A percentile compares a stretch with the other conserved stretches of the same genome.
These are phyloP conservation scores for Calophaca sinica DNA, from an alignment of 306 rosid species.

Conservation along the genomic window DNA sequence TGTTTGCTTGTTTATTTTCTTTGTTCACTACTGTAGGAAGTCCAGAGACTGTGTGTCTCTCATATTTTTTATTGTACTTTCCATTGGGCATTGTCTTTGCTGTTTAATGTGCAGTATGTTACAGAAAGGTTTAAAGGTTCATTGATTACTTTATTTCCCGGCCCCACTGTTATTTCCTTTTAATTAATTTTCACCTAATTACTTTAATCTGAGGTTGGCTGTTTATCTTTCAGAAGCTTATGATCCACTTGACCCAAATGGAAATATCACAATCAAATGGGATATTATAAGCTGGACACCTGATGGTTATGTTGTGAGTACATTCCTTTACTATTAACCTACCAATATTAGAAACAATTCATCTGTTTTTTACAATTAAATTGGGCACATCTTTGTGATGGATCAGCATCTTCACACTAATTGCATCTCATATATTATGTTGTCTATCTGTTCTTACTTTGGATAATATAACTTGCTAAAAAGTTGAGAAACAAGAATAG, in stretches of 20 bases:
- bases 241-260: slow-evolving; percentile 87
- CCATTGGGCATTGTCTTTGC: background rate
- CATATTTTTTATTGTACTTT: slow-evolving; percentile 7
- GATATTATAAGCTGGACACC: slow-evolving; percentile 75
- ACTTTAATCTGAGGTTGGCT: slow-evolving; percentile 3
- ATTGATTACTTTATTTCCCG: background rate
- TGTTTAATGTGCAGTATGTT: background rate
- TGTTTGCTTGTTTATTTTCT: no score
- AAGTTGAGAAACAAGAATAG: background rate
- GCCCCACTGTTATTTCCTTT: background rate
- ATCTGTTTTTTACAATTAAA: slow-evolving; percentile 2
- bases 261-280: slow-evolving; percentile 88
- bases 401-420: slow-evolving; percentile 3
- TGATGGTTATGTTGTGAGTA: slow-evolving; percentile 88
- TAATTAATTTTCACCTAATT: background rate
- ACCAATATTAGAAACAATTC: no score
- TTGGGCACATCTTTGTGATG: background rate
- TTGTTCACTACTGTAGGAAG: slow-evolving; percentile 11
- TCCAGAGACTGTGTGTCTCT: slow-evolving; percentile 1
- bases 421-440: background rate
- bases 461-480: no score
- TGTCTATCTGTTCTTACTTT: no score
- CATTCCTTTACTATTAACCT: background rate
- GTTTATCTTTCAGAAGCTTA: slow-evolving; percentile 71
- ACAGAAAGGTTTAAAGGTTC: background rate